Evolutionary conservation across 495 filamentous ascomycete species (phyloP), one percentile per base, ranked within the genome.

Genomic region (Neurospora sp.): DNA sequence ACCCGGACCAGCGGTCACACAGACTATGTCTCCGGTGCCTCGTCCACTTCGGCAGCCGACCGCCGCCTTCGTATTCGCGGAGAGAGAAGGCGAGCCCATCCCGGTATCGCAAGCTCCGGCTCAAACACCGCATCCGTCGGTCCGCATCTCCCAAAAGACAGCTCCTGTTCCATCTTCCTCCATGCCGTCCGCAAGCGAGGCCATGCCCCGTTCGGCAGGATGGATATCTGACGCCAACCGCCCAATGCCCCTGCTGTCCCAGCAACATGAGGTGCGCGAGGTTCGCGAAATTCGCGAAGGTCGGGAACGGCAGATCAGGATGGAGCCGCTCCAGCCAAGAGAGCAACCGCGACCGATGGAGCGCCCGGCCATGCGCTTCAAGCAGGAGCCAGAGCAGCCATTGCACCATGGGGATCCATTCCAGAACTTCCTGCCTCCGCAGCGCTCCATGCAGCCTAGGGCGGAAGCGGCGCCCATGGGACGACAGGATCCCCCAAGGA

Each of bases 301-400:
- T 14, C 77, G 81, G 4, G 72, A 80, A 35, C 80, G 82, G 5
- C 75, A 77, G 20, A 69, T 70, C 44, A 75, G 73, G 72, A 72
- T 73, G 73, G 79, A 77, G 31, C 27, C 53, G 40, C 73, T 74
- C 40, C 71, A 42, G 71, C 78, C 71, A 41, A 76, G 78, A 68
- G 78, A 82, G 44, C 78, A 82, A n/a, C 73, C 76, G 53, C 73
- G 76, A 47, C 79, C 76, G 14, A 73, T 73, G 4, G 76, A 81
- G 70, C 75, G 78, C 69, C 71, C 75, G 45, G 79, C 76, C 22
- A 65, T 81, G 68, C 81, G 81, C 20, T 80, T 84, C 47, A 85
- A 85, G 75, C 83, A 84, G 72, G 85, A 86, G 71, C 82, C 80
- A 1, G 84, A 85, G 40, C 73, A 81, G 16, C 70, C 73, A 22